Conservation (phyloP, 148 eudicot genomes). For the Chenopodium berlandieri region DNA sequence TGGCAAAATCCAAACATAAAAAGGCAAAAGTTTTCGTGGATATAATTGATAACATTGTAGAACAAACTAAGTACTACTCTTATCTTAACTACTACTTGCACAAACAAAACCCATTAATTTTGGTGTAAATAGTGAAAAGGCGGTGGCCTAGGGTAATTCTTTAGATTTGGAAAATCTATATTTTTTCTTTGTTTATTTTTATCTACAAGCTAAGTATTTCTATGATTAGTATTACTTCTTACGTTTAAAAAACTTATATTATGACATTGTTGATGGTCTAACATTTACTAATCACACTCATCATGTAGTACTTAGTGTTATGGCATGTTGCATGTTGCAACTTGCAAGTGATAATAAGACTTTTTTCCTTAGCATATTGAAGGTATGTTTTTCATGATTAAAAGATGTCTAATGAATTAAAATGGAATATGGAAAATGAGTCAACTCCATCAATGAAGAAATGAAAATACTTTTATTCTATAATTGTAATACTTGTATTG, state of each 20-base stretch:
- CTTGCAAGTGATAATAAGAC: not conserved
- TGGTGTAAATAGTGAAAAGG: slow-evolving; percentile 22
- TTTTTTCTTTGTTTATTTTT: not conserved
- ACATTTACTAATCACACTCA: not conserved
- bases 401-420: too few species aligned
- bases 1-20: slow-evolving; percentile 20
- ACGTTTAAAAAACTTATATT: slow-evolving; percentile 6
- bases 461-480: too few species aligned
- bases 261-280: not conserved
- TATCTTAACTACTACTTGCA: slow-evolving; percentile 5
- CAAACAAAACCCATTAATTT: not conserved
- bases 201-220: not conserved
- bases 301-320: not conserved
- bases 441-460: too few species aligned
- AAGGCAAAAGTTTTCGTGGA: slow-evolving; percentile 14
- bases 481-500: too few species aligned
- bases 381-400: too few species aligned
- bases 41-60: slow-evolving; percentile 28
- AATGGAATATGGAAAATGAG: too few species aligned
- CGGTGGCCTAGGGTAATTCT: slow-evolving; percentile 25
- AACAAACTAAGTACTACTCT: not conserved
- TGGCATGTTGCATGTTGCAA: not conserved
- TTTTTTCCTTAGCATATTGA: too few species aligned
- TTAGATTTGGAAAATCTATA: not conserved
- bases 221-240: not conserved